phyloP scores from a whole-genome alignment of 192 early-diverging fungal species.

The Borealophlyctis nickersoniae region DNA sequence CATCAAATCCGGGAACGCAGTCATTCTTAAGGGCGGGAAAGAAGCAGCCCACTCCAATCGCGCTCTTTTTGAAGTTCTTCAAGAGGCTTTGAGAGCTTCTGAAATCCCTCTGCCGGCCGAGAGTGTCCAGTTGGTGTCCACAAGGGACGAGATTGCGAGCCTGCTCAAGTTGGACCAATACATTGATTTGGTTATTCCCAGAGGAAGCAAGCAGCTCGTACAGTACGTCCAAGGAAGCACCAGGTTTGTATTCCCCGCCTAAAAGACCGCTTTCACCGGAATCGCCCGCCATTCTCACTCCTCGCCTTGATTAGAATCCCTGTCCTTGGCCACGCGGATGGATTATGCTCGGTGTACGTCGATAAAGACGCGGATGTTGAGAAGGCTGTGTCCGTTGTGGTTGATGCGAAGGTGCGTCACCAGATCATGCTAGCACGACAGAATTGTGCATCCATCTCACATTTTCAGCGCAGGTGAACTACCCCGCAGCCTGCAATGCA shows the following conservation, averaged over 20 bases:
- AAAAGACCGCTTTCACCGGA: background rate
- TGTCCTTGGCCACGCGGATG: conserved; percentile 99
- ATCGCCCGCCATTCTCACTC: background rate
- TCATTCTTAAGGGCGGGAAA: conserved; percentile 96
- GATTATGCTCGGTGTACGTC: conserved; percentile 88
- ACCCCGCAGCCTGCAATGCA: conserved; percentile 95
- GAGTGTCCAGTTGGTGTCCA: conserved; percentile 79
- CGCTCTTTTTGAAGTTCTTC: conserved; percentile 71
- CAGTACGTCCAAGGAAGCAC: conserved; percentile 89
- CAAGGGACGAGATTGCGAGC: conserved; percentile 81
- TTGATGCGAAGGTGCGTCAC: conserved; percentile 81
- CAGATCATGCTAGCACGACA: too few species aligned
- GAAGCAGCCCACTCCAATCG: conserved; percentile 80
- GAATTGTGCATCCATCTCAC: conserved; percentile 2
- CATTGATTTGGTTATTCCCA: conserved; percentile 94
- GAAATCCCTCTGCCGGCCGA: conserved; percentile 7
- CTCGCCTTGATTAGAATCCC: conserved; percentile 69
- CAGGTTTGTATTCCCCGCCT: conserved; percentile 42
- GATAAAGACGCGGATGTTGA: conserved; percentile 77
- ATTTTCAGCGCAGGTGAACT: conserved; percentile 57
- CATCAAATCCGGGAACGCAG: conserved; percentile 96
- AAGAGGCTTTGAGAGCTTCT: conserved; percentile 66
- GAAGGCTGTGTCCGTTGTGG: conserved; percentile 75
- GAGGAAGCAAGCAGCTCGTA: conserved; percentile 90
- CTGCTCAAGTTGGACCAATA: conserved; percentile 86